Evolutionary conservation across 1,139 yeast genomes (phyloP).

Genomic region (Geotrichum europaeum): DNA sequence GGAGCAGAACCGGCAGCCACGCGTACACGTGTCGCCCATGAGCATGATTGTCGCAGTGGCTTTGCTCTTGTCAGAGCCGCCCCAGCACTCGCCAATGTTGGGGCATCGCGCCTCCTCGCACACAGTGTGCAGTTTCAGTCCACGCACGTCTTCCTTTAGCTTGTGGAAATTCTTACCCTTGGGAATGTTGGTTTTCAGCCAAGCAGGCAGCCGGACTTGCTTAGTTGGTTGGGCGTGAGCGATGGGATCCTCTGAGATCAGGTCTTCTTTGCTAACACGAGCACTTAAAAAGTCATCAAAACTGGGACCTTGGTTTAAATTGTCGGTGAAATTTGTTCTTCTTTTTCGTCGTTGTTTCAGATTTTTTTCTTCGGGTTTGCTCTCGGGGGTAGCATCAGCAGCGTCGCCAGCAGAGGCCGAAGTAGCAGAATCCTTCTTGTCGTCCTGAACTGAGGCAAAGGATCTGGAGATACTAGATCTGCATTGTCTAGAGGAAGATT

Average conservation of each 20-base stretch:
- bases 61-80: conserved; percentile 82
- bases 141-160: conserved; percentile 80
- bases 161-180: conserved; percentile 78
- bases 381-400: neutral
- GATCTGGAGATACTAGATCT: conserved; percentile 1
- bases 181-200: conserved; percentile 95
- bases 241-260: conserved; percentile 42
- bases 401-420: neutral
- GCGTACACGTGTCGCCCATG: conserved; percentile 96
- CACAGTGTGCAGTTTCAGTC: conserved; percentile 84
- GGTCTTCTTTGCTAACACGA: conserved; percentile 55
- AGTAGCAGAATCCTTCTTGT: neutral
- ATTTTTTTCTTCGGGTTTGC: neutral
- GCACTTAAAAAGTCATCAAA: conserved; percentile 88
- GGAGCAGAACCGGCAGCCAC: conserved; percentile 97
- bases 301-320: conserved; percentile 79
- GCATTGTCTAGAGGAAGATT: conserved; percentile 5
- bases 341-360: conserved; percentile 32
- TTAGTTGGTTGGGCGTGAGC: conserved; percentile 43
- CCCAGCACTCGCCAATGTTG: conserved; percentile 99
- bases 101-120: conserved; percentile 99
- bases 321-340: conserved; percentile 61
- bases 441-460: conserved; percentile 16
- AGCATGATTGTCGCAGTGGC: conserved; percentile 99
- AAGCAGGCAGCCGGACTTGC: conserved; percentile 75